Conservation (phyloP, 2,329 filamentous ascomycete species). For the Xylariaceae sp. region DNA sequence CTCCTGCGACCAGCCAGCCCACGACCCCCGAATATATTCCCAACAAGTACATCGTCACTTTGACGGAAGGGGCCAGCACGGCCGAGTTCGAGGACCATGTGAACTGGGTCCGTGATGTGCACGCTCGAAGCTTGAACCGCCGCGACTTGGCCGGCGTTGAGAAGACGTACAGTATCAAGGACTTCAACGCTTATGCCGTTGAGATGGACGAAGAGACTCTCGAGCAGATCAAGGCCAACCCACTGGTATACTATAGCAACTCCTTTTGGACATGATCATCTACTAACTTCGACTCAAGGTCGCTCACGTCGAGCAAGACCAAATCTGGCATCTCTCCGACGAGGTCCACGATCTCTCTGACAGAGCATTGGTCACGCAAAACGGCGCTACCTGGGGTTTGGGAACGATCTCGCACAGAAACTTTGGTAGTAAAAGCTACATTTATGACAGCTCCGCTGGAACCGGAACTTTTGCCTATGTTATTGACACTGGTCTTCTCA, state of each 20-base stretch:
- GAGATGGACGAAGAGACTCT: slow-evolving; percentile 38
- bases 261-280: not conserved
- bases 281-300: slow-evolving; percentile 21
- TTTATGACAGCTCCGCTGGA: slow-evolving; percentile 40
- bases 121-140: slow-evolving; percentile 34
- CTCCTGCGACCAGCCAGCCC: slow-evolving; percentile 23
- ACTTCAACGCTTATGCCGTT: slow-evolving; percentile 40
- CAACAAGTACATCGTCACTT: slow-evolving; percentile 31
- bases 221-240: slow-evolving; percentile 31
- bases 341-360: slow-evolving; percentile 21
- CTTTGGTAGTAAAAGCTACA: slow-evolving; percentile 34
- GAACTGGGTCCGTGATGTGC: slow-evolving; percentile 33
- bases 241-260: slow-evolving; percentile 8
- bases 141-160: slow-evolving; percentile 36
- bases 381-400: slow-evolving; percentile 40
- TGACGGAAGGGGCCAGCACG: slow-evolving; percentile 30
- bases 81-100: slow-evolving; percentile 34
- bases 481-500: slow-evolving; percentile 49
- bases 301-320: slow-evolving; percentile 30
- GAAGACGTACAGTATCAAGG: slow-evolving; percentile 38
- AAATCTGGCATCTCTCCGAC: slow-evolving; percentile 28
- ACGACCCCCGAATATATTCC: slow-evolving; percentile 25
- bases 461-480: slow-evolving; percentile 45
- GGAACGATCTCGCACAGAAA: slow-evolving; percentile 40
- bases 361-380: slow-evolving; percentile 32